Conservation (phyloP, 2,329 filamentous ascomycete species). For the Fusarium lyarnte region DNA sequence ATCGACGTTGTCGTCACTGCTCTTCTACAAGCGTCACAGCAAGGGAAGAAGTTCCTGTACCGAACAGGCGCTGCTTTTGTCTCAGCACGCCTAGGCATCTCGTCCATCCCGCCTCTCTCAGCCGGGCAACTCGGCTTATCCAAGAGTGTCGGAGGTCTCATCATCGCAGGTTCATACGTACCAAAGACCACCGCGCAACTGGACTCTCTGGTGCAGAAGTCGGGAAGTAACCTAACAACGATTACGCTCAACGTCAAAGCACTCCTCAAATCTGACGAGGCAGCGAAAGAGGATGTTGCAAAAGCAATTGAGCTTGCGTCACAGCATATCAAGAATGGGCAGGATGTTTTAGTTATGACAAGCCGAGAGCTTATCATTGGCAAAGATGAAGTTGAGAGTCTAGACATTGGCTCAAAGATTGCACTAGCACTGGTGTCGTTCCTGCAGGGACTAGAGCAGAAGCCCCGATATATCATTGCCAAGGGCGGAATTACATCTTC, state of each 20-base stretch:
- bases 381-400: constrained; percentile 58
- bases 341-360: constrained; percentile 68
- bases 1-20: constrained; percentile 65
- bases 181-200: constrained; percentile 68
- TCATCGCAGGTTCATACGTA: constrained; percentile 67
- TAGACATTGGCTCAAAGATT: constrained; percentile 64
- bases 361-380: constrained; percentile 60
- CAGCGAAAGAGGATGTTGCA: constrained; percentile 46
- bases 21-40: constrained; percentile 50
- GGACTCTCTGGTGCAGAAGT: constrained; percentile 51
- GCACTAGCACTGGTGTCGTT: constrained; percentile 62
- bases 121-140: constrained; percentile 54
- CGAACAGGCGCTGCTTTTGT: constrained; percentile 56
- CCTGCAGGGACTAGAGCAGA: constrained; percentile 55
- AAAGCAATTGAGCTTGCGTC: constrained; percentile 49
- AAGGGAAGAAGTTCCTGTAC: constrained; percentile 50
- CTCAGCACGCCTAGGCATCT: constrained; percentile 61
- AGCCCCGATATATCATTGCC: constrained; percentile 66
- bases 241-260: constrained; percentile 60
- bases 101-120: constrained; percentile 59
- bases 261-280: constrained; percentile 53
- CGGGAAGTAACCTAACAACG: constrained; percentile 53
- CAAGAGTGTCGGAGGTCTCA: constrained; percentile 56
- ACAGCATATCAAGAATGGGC: constrained; percentile 52
- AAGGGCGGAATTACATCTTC: constrained; percentile 70